Percentiles rank a stretch among this genome's conserved stretches.
These are phyloP conservation scores for Penicillium paradoxum DNA, from an alignment of 495 filamentous ascomycete species.

Conservation along the genomic window DNA sequence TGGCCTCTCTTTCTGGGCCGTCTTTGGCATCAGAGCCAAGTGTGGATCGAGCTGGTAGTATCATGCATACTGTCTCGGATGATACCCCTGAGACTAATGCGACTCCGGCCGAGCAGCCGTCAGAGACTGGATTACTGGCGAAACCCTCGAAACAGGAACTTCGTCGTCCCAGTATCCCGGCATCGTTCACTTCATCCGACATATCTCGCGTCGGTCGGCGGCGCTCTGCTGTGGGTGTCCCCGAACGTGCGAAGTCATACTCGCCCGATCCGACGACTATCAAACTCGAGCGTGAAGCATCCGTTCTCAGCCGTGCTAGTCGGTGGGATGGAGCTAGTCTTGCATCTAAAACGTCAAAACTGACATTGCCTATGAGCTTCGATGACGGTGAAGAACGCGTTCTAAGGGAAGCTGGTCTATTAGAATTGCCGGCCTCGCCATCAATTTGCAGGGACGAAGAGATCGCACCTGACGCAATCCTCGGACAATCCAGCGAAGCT, in stretches of 20 bases:
- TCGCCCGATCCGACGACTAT: constrained; percentile 19
- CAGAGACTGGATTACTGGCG: constrained; percentile 14
- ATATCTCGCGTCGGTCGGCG: constrained; percentile 25
- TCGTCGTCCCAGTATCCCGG: constrained; percentile 35
- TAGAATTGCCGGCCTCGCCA: constrained; percentile 40
- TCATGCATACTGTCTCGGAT: constrained; percentile 15
- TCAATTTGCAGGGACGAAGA: constrained; percentile 30
- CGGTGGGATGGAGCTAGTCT: constrained; percentile 37
- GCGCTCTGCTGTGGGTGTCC: constrained; percentile 23
- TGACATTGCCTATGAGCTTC: constrained; percentile 34
- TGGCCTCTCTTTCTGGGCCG: constrained; percentile 21
- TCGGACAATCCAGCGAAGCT: constrained; percentile 32
- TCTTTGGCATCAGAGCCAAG: constrained; percentile 18
- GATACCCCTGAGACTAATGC: constrained; percentile 14
- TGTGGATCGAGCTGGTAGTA: constrained; percentile 14
- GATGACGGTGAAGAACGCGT: constrained; percentile 49
- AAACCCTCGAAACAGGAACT: constrained; percentile 23
- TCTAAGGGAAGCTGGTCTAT: constrained; percentile 43
- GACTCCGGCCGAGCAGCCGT: constrained; percentile 1
- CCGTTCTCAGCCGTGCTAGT: constrained; percentile 36
- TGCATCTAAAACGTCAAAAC: constrained; percentile 34
- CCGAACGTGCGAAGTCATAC: constrained; percentile 29
- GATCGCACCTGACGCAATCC: constrained; percentile 33
- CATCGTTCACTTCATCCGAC: constrained; percentile 32
- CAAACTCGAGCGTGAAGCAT: constrained; percentile 34